Base-by-base conservation (phyloP, 176 grass and related monocot genomes). In the Juncus inflexus region DNA sequence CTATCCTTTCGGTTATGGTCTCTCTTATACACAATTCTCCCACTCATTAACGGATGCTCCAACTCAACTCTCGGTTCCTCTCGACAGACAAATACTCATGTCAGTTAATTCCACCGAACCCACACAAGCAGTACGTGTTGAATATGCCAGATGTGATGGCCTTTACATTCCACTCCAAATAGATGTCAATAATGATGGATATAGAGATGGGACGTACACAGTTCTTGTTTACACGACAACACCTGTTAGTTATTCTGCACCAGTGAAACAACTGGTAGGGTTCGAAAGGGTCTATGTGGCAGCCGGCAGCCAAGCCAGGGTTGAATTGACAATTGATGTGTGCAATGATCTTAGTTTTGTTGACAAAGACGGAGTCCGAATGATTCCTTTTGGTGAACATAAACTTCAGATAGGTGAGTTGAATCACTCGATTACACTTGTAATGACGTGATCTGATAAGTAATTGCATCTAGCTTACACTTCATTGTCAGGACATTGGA, bases 331-430 rank as follows among this genome's bases (percentile, higher is more conserved):
- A 38, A 67, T 96, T 63, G 74, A 96, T 65, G 84, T 83, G 49
- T 96, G 91, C 74, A 90, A 62, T 79, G 91, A 90, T 64, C 72
- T 96, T 64, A 88, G 84, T 67, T 76, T 96, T 41, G 91, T 62
- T 42, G 91, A 96, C 69, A 87, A 87, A 81, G 40, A 78, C 4
- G 91, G 86, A 58, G 77, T 89, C 12, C 67, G 81, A 53, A 70
- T 69, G 69, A 89, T 95, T 63, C 79, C 55, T 5, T 65, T 86
- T 10, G 90, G 85, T 57, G 85, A 89, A 14, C 90, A 83, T 65
- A 64, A 7, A 8, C 68, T 95, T 10, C 49, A 62, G 35, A 80
- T 95, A 52, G 90, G 90, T 7, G 85, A 80, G 56, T 55, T 89
- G 12, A 80, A 60, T 3, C 90, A 95, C 79, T 40, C 82, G 2